Evolutionary conservation across 345 rosid genomes (phyloP), one percentile per base, ranked within the genome.

Genomic region (Murraya koenigii): DNA sequence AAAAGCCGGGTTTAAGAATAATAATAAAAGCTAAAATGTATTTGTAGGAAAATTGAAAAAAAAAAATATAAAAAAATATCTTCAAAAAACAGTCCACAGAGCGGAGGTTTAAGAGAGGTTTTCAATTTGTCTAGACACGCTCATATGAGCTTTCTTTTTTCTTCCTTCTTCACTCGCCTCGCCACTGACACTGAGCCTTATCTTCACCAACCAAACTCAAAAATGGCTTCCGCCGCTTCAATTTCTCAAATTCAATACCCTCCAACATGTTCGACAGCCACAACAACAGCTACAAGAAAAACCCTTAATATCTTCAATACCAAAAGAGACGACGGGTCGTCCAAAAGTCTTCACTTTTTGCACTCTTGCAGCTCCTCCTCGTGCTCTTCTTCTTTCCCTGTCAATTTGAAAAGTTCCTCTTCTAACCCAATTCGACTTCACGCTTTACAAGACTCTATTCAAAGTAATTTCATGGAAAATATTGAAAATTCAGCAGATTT

Each of bases 101-200:
- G n/a, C n/a, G n/a, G 81, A 77, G 89, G 91, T 89, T 89, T 85
- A 75, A 87, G 88, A 71, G 87, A 74, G 90, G 89, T 85, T 87
- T 86, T 55, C 15, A 17, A 33, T 33, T 69, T 3, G 33, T 14
- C 49, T 11, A 0, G 49, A 41, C 15, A 0, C 3, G 0, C 49
- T 11, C 49, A 2, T 0, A 41, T n/a, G n/a, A n/a, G n/a, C 10
- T 9, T 2, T 2, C 7, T 41, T 11, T 44, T 2, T 5, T 8
- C 13, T 5, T 74, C 69, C 47, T 47, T 55, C 71, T 64, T 26
- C 56, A 25, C 3, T 52, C 35, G 39, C 30, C 3, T 52, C 35
- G 39, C 30, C 55, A 14, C 79, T 44, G n/a, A 66, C 9, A 14
- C 55, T 7, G 22, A 59, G 41, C 78, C 65, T 55, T 80, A 69